Percentiles rank a stretch among this genome's conserved stretches.
Evolutionary conservation across 169 alveolate genomes (phyloP).

Genomic region (Eimeria falciformis): DNA sequence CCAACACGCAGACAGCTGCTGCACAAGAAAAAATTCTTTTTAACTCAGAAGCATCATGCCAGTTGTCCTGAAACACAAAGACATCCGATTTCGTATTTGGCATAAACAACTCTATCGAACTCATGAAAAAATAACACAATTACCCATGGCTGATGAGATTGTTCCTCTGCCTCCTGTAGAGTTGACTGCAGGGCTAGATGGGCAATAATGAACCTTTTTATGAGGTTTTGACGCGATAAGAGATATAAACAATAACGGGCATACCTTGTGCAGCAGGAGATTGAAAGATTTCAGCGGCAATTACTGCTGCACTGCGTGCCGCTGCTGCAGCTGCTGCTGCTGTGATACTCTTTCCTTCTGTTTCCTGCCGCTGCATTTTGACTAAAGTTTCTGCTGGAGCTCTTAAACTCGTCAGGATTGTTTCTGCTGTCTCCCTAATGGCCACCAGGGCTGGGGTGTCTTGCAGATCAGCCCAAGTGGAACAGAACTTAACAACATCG

Average conservation of each 20-base stretch:
- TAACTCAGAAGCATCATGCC: too few species aligned
- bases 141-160: too few species aligned
- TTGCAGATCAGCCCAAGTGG: neutral
- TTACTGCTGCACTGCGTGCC: neutral
- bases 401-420: neutral
- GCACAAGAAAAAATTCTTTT: constrained; percentile 7
- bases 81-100: neutral
- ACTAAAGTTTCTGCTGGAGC: neutral
- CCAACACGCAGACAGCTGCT: neutral
- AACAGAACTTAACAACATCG: neutral
- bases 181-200: too few species aligned
- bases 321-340: neutral
- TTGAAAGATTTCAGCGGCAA: neutral
- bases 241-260: too few species aligned
- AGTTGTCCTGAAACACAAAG: neutral
- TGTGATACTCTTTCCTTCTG: neutral
- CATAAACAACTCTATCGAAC: too few species aligned
- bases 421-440: neutral
- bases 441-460: neutral
- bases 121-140: too few species aligned
- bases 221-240: too few species aligned
- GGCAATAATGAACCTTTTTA: neutral
- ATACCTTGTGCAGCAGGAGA: neutral
- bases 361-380: neutral
- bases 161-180: too few species aligned